Percentiles rank a stretch among this genome's conserved stretches.
Conservation (phyloP, 495 filamentous ascomycete species). For the Xylaria sp. region DNA sequence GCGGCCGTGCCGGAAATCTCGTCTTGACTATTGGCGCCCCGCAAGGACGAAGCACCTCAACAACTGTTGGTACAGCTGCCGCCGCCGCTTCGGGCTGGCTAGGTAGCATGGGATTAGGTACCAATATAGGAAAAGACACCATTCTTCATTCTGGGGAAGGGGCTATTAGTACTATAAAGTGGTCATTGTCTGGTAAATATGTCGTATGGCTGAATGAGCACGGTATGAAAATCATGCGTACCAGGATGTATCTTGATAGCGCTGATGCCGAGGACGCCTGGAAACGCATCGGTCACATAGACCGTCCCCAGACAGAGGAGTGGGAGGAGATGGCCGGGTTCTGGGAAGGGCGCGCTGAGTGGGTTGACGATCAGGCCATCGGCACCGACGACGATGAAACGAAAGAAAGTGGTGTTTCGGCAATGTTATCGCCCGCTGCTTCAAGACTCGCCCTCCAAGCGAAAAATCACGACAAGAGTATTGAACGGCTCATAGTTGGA, state of each 20-base stretch:
- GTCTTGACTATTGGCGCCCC: slow-evolving; percentile 86
- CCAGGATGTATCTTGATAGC: slow-evolving; percentile 79
- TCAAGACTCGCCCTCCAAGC: slow-evolving; percentile 54
- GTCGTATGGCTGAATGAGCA: slow-evolving; percentile 95
- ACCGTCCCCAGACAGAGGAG: slow-evolving; percentile 74
- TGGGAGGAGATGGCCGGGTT: slow-evolving; percentile 96
- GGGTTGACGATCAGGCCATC: slow-evolving; percentile 83
- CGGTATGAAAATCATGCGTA: slow-evolving; percentile 96
- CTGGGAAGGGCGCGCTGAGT: slow-evolving; percentile 90
- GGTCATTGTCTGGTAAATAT: slow-evolving; percentile 89
- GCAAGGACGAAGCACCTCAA: slow-evolving; percentile 77
- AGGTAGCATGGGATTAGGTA: slow-evolving; percentile 78
- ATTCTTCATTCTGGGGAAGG: slow-evolving; percentile 93
- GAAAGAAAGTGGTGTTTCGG: slow-evolving; percentile 44
- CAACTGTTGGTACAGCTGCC: slow-evolving; percentile 77
- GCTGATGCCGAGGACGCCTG: slow-evolving; percentile 82
- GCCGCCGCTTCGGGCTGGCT: slow-evolving; percentile 92
- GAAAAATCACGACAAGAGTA: slow-evolving; percentile 49
- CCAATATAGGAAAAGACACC: slow-evolving; percentile 81
- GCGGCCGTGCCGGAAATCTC: slow-evolving; percentile 86
- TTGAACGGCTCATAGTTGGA: slow-evolving; percentile 87
- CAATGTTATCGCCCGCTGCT: slow-evolving; percentile 51
- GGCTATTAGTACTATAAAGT: slow-evolving; percentile 86
- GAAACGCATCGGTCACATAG: slow-evolving; percentile 95
- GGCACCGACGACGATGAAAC: slow-evolving; percentile 57